Evolutionary conservation across 345 rosid species (phyloP).

Genomic region (Balakata baccata): DNA sequence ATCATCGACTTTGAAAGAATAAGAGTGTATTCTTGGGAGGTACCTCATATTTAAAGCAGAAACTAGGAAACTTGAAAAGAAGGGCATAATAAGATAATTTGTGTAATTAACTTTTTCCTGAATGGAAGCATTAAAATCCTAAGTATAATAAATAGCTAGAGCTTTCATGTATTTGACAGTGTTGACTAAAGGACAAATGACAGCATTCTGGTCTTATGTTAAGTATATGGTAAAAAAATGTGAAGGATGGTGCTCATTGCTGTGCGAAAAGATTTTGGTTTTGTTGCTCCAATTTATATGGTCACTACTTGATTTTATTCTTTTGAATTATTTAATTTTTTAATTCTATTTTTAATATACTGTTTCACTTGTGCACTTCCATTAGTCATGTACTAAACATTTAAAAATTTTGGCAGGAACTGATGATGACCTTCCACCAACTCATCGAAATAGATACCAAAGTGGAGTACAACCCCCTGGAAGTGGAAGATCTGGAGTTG

Average conservation of each 20-base stretch:
- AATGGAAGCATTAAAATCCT: background rate
- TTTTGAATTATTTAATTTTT: background rate
- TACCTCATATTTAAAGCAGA: background rate
- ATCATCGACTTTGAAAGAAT: background rate
- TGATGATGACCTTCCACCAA: constrained; percentile 95
- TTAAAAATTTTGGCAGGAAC: constrained; percentile 54
- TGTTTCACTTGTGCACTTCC: background rate
- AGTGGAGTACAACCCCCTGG: constrained; percentile 69
- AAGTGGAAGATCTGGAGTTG: constrained; percentile 76
- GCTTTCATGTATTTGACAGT: background rate
- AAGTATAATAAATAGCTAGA: constrained; percentile 4
- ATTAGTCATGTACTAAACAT: background rate
- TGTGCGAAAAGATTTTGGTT: background rate
- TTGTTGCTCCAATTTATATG: background rate
- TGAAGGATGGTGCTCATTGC: background rate
- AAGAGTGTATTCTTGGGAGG: background rate
- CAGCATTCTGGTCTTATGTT: background rate
- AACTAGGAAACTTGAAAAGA: constrained; percentile 3
- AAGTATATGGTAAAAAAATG: background rate
- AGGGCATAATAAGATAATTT: background rate
- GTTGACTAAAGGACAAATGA: background rate
- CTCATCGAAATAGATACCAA: constrained; percentile 85
- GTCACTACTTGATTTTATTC: background rate
- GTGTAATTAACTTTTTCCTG: background rate
- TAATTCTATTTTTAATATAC: background rate